phyloP scores from a whole-genome alignment of 176 grass and related monocot species.

The Tillandsia fasciculata region DNA sequence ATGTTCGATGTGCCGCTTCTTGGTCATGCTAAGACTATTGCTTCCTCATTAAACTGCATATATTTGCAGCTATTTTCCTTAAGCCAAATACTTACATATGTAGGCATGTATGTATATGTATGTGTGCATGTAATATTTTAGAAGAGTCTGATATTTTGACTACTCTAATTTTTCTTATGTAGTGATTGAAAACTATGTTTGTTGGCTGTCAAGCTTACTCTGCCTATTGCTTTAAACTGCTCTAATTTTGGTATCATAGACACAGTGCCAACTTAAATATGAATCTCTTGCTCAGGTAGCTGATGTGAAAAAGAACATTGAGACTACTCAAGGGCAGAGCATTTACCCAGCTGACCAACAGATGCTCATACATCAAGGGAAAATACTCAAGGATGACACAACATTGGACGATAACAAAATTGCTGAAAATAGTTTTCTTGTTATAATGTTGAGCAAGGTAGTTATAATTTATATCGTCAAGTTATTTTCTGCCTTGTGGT shows the following conservation, averaged over 20 bases:
- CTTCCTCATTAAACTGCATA: too few species aligned
- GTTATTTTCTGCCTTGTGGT: neutral
- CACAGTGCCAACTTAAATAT: neutral
- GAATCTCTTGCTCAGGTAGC: slow-evolving; percentile 37
- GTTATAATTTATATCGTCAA: slow-evolving; percentile 4
- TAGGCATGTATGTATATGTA: neutral
- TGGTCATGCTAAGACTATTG: too few species aligned
- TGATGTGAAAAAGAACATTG: slow-evolving; percentile 83
- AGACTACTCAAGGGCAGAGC: slow-evolving; percentile 52
- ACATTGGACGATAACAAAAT: slow-evolving; percentile 77
- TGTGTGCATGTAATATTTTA: neutral
- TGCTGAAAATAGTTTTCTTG: slow-evolving; percentile 75
- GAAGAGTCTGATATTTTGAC: too few species aligned
- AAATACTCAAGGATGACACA: slow-evolving; percentile 96
- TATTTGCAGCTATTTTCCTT: too few species aligned
- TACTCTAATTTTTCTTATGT: neutral
- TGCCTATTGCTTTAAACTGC: neutral
- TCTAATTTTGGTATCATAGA: neutral
- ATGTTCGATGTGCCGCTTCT: too few species aligned
- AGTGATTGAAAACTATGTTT: neutral
- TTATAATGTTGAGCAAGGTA: slow-evolving; percentile 98
- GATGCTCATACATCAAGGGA: slow-evolving; percentile 94
- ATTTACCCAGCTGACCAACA: slow-evolving; percentile 76
- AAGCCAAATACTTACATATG: too few species aligned
- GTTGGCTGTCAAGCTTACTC: neutral